A percentile compares a stretch with the other conserved stretches of the same genome.
These are phyloP conservation scores for Verticillium isaacii DNA, from an alignment of 2,329 filamentous ascomycete genomes.

Conservation along the genomic window DNA sequence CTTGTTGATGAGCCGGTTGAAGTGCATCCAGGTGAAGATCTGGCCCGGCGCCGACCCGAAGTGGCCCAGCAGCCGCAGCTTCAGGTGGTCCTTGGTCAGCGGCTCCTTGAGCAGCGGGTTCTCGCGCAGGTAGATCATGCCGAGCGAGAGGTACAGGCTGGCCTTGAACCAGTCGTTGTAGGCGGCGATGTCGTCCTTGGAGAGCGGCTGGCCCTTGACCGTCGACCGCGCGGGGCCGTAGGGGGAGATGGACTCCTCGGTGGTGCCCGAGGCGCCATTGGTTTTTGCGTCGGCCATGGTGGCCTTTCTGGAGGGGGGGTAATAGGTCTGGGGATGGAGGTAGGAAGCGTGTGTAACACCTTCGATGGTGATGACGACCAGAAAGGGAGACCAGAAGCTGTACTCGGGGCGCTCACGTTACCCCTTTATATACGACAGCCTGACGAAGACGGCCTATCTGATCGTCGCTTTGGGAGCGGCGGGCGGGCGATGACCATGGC, in stretches of 20 bases:
- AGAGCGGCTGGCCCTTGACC: constrained; percentile 56
- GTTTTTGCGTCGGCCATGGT: constrained; percentile 20
- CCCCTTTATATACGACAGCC: background rate
- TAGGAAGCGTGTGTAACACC: background rate
- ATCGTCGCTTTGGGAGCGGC: background rate
- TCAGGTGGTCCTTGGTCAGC: constrained; percentile 65
- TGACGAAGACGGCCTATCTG: background rate
- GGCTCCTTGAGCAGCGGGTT: constrained; percentile 70
- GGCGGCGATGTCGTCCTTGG: constrained; percentile 60
- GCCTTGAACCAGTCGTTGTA: constrained; percentile 71
- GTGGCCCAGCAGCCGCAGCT: constrained; percentile 69
- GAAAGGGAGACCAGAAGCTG: background rate
- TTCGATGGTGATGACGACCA: background rate
- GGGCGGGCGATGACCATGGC: background rate
- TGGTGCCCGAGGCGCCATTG: constrained; percentile 15
- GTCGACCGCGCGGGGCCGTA: constrained; percentile 64
- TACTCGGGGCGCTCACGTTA: constrained; percentile 5
- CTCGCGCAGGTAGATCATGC: constrained; percentile 74
- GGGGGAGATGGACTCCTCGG: constrained; percentile 54
- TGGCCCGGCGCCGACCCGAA: constrained; percentile 79
- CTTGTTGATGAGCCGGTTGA: constrained; percentile 79
- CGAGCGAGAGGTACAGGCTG: constrained; percentile 68
- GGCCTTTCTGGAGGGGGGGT: background rate
- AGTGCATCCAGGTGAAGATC: constrained; percentile 77
- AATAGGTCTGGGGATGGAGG: background rate